Evolutionary conservation across 257 asterid species (phyloP).

Genomic region (Solanum sejunctum): DNA sequence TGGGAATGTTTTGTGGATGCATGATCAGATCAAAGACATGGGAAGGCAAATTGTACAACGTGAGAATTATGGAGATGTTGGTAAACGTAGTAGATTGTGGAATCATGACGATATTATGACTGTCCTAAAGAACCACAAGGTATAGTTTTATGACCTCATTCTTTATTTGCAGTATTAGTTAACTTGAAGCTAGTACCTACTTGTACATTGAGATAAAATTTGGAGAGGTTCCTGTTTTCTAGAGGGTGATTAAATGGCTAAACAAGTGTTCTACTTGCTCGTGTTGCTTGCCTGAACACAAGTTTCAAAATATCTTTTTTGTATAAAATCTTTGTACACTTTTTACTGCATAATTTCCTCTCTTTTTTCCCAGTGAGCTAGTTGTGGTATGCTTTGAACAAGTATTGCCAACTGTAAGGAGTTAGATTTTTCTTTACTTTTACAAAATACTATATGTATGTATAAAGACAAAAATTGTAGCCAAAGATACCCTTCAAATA

Average conservation of each 20-base stretch:
- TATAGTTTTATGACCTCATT: neutral
- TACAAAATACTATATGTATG: neutral
- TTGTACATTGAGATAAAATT: neutral
- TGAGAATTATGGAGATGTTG: constrained; percentile 7
- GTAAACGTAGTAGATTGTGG: constrained; percentile 26
- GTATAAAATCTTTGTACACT: neutral
- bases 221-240: neutral
- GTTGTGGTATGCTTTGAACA: neutral
- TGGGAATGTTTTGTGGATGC: constrained; percentile 22
- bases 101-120: neutral
- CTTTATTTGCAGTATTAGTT: neutral
- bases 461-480: neutral
- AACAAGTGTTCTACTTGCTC: neutral
- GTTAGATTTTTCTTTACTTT: neutral
- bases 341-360: neutral
- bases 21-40: constrained; percentile 27
- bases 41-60: constrained; percentile 16
- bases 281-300: neutral
- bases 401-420: neutral
- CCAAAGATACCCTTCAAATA: neutral
- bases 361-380: neutral
- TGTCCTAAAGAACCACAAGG: constrained; percentile 11
- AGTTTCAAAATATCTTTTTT: neutral
- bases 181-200: neutral
- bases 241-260: neutral